phyloP scores from a whole-genome alignment of 805 yeast species.

The Ogataea thermomethanolica region DNA sequence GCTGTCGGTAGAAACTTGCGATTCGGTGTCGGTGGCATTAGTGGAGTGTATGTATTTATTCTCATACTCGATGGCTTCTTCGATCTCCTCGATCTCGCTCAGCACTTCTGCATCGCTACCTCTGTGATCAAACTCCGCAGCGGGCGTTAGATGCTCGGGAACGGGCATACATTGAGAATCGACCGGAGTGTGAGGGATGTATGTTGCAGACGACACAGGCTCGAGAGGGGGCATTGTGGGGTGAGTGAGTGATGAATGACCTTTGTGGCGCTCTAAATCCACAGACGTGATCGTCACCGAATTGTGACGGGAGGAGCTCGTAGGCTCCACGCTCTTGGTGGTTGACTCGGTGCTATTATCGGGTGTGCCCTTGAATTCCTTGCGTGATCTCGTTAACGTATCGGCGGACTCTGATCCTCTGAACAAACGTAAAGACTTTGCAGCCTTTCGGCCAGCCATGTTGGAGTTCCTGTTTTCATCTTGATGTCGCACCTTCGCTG shows the following conservation, averaged over 20 bases:
- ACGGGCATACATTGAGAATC: conserved; percentile 18
- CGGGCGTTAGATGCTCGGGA: conserved; percentile 46
- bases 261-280: conserved; percentile 14
- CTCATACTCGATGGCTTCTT: conserved; percentile 23
- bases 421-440: conserved; percentile 53
- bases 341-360: conserved; percentile 1
- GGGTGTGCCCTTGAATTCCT: conserved; percentile 1
- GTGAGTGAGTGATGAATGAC: conserved; percentile 5
- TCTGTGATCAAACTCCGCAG: conserved; percentile 43
- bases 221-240: conserved; percentile 36
- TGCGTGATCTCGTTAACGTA: conserved; percentile 4
- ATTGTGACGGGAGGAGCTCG: conserved; percentile 10
- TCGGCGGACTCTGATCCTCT: conserved; percentile 33
- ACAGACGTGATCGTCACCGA: conserved; percentile 15
- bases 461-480: conserved; percentile 11
- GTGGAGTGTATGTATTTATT: conserved; percentile 2
- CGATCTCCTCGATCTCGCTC: conserved; percentile 26
- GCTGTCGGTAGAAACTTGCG: conserved; percentile 1
- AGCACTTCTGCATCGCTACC: conserved; percentile 21
- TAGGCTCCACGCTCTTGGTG: background rate
- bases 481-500: conserved; percentile 6
- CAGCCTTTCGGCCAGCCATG: conserved; percentile 54
- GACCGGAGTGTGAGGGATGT: conserved; percentile 60
- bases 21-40: background rate
- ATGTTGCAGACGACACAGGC: conserved; percentile 68